These are phyloP conservation scores for Phtheirospermum japonicum DNA, from an alignment of 257 asterid genomes.

Conservation along the genomic window DNA sequence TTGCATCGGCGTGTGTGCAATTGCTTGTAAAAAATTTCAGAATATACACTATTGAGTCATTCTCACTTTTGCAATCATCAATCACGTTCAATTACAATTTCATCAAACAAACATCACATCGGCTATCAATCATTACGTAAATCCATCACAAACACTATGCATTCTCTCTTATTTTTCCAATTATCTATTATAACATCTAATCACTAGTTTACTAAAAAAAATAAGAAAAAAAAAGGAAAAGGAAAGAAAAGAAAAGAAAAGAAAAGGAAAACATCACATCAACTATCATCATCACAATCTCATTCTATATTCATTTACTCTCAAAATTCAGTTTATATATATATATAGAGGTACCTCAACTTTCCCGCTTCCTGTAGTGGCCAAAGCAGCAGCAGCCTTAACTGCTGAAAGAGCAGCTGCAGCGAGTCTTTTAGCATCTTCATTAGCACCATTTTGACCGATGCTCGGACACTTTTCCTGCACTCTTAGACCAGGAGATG, in stretches of 20 bases:
- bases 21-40: no score
- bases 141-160: neutral
- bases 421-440: constrained; percentile 74
- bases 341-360: constrained; percentile 80
- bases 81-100: neutral
- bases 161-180: neutral
- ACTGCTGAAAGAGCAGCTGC: constrained; percentile 96
- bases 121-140: neutral
- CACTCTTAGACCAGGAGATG: constrained; percentile 37
- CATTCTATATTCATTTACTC: no score
- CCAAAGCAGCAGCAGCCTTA: constrained; percentile 60
- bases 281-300: no score
- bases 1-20: no score
- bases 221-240: no score
- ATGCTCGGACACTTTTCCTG: constrained; percentile 32
- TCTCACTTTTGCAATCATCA: neutral
- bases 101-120: neutral
- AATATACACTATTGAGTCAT: no score
- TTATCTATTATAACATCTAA: neutral
- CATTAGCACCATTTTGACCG: constrained; percentile 39
- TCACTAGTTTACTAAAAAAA: no score
- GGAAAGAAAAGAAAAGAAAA: no score
- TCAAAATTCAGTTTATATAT: no score
- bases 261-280: no score
- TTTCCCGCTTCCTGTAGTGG: constrained; percentile 64